These are phyloP conservation scores for Sarocladium oryzae DNA, from an alignment of 2,329 filamentous ascomycete species.

Conservation along the genomic window DNA sequence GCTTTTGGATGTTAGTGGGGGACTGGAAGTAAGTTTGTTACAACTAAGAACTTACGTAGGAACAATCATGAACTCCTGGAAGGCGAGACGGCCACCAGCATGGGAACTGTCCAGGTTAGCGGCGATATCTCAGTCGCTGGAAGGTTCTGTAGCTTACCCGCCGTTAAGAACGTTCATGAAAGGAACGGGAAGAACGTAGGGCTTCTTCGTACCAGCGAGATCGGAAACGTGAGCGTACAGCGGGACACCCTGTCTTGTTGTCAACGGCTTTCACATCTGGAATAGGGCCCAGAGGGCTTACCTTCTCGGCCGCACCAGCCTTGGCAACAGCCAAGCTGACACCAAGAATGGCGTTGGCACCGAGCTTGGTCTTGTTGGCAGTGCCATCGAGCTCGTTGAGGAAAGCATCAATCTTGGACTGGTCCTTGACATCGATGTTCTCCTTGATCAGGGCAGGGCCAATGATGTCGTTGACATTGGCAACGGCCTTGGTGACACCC, in stretches of 20 bases:
- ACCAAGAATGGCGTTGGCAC: conserved; percentile 84
- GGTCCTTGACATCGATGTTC: conserved; percentile 78
- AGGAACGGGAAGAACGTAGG: conserved; percentile 81
- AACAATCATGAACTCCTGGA: conserved; percentile 97
- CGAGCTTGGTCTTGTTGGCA: conserved; percentile 79
- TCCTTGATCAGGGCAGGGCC: conserved; percentile 77
- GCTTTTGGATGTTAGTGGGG: conserved; percentile 23
- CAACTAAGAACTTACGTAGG: conserved; percentile 55
- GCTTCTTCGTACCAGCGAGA: conserved; percentile 84
- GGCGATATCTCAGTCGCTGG: not conserved
- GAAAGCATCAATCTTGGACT: conserved; percentile 77
- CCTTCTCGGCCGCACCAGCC: conserved; percentile 84
- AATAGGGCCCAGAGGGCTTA: too few species aligned
- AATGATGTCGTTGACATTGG: conserved; percentile 79
- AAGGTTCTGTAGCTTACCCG: conserved; percentile 33
- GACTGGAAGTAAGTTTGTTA: not conserved
- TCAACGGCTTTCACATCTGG: not conserved
- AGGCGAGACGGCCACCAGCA: conserved; percentile 90
- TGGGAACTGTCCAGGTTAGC: conserved; percentile 59
- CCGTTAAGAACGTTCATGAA: conserved; percentile 95
- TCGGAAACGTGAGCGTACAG: conserved; percentile 85
- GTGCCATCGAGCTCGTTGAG: conserved; percentile 80
- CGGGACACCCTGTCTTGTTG: conserved; percentile 55
- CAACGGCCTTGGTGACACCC: conserved; percentile 79
- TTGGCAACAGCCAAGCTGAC: conserved; percentile 80